phyloP scores from a whole-genome alignment of 345 rosid species.

The Draba incana region DNA sequence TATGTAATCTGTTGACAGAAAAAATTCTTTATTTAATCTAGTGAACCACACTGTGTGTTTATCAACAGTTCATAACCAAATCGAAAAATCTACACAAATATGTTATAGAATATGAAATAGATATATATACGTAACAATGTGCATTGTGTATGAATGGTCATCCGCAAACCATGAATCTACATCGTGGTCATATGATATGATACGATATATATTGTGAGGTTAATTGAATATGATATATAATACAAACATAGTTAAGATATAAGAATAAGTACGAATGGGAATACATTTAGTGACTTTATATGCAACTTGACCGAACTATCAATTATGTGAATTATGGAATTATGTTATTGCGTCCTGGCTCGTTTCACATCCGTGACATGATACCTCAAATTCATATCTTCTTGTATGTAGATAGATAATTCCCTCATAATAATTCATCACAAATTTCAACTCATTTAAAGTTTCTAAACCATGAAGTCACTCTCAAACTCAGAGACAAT shows the following conservation, averaged over 20 bases:
- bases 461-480: conserved; percentile 31
- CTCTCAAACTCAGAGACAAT: conserved; percentile 31
- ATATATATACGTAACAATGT: too few species aligned
- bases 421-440: conserved; percentile 20
- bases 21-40: too few species aligned
- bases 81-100: too few species aligned
- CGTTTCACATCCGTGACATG: conserved; percentile 41
- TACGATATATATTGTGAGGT: not conserved
- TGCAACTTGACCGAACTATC: conserved; percentile 38
- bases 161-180: too few species aligned
- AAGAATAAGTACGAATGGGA: conserved; percentile 16
- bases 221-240: not conserved
- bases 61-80: too few species aligned
- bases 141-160: too few species aligned
- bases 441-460: conserved; percentile 23
- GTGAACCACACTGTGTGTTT: too few species aligned
- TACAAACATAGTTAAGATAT: not conserved
- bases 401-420: not conserved
- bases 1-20: too few species aligned
- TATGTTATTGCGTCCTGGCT: conserved; percentile 28
- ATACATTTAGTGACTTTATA: conserved; percentile 27
- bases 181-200: too few species aligned
- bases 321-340: conserved; percentile 7
- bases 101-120: too few species aligned
- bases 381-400: conserved; percentile 5